Evolutionary conservation across 768 basidiomycete genomes (phyloP), one percentile per base, ranked within the genome.

Genomic region (Suillus plorans): DNA sequence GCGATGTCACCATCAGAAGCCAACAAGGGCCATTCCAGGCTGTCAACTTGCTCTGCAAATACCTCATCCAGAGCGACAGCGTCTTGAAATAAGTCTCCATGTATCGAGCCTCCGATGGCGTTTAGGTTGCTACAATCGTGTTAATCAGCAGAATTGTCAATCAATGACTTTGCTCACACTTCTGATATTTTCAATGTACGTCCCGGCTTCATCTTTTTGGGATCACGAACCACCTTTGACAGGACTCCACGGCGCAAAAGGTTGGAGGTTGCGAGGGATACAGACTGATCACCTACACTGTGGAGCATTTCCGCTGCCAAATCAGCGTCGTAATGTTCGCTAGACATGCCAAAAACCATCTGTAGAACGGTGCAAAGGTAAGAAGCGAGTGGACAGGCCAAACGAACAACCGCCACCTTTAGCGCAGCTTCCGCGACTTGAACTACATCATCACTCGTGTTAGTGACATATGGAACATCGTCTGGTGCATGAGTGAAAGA

Each of bases 1-100:
- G 91, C 90, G 58, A 87, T 80, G 68, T 95, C 92, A 9, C 95
- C 94, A 68, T 94, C 94, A 3, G 86, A 86, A 4, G 92, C 87
- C 37, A 90, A 79, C 55, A 94, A 73, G 0, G 92, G 86, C 95
- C 95, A 97, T 62, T 90, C 87, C 55, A 86, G 83, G 84, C 87
- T 90, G 2, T 78, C 80, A 7, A 82, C 78, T 49, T 82, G 76
- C 49, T 81, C 81, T 31, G 75, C 69, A 28, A 84, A 81, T 16
- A 86, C 75, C 6, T 88, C 86, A 63, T 91, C 87, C 41, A 92
- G 74, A 16, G 85, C 80, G 28, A 79, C 71, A 3, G 94, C 91
- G 71, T 95, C 93, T 66, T 88, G 85, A 69, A 88, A 90, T 25
- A 89, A 79, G 59, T 92, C 89, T 34, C 78, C 78, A 5, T 85